Evolutionary conservation across 1,139 yeast species (phyloP).

Genomic region (Meyerozyma elateridarum): DNA sequence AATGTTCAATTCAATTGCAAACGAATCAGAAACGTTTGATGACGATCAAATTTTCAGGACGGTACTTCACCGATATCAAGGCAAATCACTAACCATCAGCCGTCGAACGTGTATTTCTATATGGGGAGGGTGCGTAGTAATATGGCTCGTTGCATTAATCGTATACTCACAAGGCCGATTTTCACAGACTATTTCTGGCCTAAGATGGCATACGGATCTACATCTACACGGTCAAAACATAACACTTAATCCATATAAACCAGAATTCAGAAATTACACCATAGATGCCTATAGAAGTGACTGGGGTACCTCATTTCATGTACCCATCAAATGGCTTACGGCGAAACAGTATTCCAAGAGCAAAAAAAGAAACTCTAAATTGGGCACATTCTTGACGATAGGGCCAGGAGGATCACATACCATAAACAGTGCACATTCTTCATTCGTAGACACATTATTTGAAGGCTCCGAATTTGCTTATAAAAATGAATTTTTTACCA

Average conservation of each 20-base stretch:
- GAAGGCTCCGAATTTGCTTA: conserved; percentile 26
- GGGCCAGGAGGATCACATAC: conserved; percentile 14
- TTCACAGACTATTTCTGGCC: conserved; percentile 15
- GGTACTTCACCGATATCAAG: conserved; percentile 18
- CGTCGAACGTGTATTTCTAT: conserved; percentile 9
- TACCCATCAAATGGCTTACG: conserved; percentile 26
- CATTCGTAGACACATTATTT: conserved; percentile 17
- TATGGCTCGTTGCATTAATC: conserved; percentile 29
- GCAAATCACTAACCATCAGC: conserved; percentile 8
- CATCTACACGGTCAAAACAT: conserved; percentile 26
- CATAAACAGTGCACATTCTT: conserved; percentile 21
- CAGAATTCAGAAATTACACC: conserved; percentile 26
- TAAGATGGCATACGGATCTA: conserved; percentile 27
- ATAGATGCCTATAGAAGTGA: conserved; percentile 25
- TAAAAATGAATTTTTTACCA: conserved; percentile 29
- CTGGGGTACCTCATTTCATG: conserved; percentile 16
- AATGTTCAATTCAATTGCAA: conserved; percentile 6
- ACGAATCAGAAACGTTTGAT: conserved; percentile 20
- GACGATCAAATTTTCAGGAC: conserved; percentile 23
- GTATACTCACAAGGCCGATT: conserved; percentile 28
- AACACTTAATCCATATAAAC: conserved; percentile 28
- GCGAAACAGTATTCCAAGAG: conserved; percentile 27
- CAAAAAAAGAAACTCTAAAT: conserved; percentile 5
- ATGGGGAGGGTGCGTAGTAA: conserved; percentile 6
- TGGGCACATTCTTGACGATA: conserved; percentile 29